Base-by-base conservation (phyloP, 108 stramenopile genomes). In the Cyclotella atomus region DNA sequence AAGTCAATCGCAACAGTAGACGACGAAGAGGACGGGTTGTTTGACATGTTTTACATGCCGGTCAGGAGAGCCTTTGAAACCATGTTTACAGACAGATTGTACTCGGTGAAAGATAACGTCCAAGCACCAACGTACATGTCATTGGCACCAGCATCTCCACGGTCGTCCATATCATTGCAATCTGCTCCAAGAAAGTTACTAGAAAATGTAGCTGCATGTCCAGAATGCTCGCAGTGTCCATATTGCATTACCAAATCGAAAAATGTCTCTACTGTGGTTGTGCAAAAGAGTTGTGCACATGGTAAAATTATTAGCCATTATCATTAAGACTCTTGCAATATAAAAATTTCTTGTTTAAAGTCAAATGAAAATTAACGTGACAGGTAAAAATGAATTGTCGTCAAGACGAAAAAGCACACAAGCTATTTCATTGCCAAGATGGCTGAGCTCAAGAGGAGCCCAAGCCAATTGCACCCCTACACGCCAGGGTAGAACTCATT, bases 41-140 rank as follows among this genome's bases (percentile, higher is more conserved):
- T 15, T 28, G 55, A 56, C 17, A 56, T 56, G 55, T 56, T 56
- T n/a, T 56, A 56, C 27, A 56, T 56, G 25, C 19, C 16, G 4
- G 49, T 50, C 5, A 50, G 20, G 5, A 17, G 49, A 17, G 49
- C 16, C 9, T 50, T 21, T 5, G 49, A 50, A 21, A 17, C 9
- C 19, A 20, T 15, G 49, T 17, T 17, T 4, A 21, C 49, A 50
- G 49, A 50, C 5, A 50, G 5, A 21, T 50, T 50, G 49, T 50
- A 17, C 49, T 20, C n/a, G 7, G 16, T 17, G 5, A 50, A 50
- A 21, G 20, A 50, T 7, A 20, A 50, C 49, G 49, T 50, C 17
- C 12, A n/a, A 8, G 19, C 5, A 50, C 49, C 49, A 50, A 50
- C 9, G n/a, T 50, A 50, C 20, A 17, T 50, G 49, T 50, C 17